These are phyloP conservation scores for Gentiana straminea DNA, from an alignment of 257 asterid genomes.

Conservation along the genomic window DNA sequence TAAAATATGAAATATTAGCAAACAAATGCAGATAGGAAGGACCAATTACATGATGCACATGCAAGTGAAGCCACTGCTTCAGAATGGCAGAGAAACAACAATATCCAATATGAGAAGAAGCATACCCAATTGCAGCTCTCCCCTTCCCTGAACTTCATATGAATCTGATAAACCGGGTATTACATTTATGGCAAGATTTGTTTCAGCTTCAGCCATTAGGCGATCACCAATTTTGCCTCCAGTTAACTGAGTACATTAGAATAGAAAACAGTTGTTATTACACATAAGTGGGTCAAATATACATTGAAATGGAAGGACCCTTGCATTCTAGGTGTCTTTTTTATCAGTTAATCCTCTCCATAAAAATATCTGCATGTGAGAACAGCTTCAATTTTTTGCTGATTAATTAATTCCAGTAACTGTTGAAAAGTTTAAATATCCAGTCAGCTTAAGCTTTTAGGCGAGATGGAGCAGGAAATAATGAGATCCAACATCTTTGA, in stretches of 20 bases:
- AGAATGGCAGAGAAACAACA: background rate
- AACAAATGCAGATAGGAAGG: background rate
- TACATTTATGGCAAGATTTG: constrained; percentile 89
- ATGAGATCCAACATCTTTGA: too few species aligned
- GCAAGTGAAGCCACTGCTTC: constrained; percentile 2
- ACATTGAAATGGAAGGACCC: background rate
- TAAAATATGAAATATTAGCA: constrained; percentile 2
- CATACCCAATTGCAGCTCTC: constrained; percentile 98
- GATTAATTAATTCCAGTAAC: background rate
- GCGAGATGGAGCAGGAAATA: too few species aligned
- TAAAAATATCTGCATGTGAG: background rate
- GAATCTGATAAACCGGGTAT: constrained; percentile 84
- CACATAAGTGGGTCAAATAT: background rate
- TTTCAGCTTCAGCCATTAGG: constrained; percentile 86
- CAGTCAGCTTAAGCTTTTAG: too few species aligned
- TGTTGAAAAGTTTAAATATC: too few species aligned
- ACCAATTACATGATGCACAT: background rate
- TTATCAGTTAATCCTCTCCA: background rate
- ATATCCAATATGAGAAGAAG: background rate
- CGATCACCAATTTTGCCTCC: constrained; percentile 98
- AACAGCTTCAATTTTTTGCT: background rate
- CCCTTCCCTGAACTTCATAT: constrained; percentile 98
- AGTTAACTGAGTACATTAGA: constrained; percentile 45
- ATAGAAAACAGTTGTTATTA: background rate
- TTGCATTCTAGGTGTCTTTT: background rate